Conservation (phyloP, 495 filamentous ascomycete species). For the Apiosordaria backusii region DNA sequence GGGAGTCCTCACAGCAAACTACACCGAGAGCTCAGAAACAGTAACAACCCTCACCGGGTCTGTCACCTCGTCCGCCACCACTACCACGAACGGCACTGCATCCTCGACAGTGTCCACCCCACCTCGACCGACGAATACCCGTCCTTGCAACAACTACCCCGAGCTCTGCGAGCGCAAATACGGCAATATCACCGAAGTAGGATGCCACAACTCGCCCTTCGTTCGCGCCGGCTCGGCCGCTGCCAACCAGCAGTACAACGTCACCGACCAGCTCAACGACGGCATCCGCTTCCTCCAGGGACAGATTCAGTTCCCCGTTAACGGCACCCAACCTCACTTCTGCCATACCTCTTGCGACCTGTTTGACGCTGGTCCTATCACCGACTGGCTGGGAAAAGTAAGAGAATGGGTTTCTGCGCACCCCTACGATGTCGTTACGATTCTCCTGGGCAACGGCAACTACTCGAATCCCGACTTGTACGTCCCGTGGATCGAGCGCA, state of each 20-base stretch:
- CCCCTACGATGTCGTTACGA: slow-evolving; percentile 88
- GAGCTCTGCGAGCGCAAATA: slow-evolving; percentile 80
- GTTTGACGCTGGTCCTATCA: slow-evolving; percentile 72
- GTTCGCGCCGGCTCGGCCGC: slow-evolving; percentile 64
- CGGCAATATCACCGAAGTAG: slow-evolving; percentile 85
- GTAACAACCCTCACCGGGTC: slow-evolving; percentile 45
- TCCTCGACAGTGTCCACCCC: slow-evolving; percentile 38
- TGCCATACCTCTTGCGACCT: slow-evolving; percentile 76
- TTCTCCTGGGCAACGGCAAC: slow-evolving; percentile 83
- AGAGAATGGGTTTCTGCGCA: slow-evolving; percentile 68
- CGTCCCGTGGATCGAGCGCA: slow-evolving; percentile 53
- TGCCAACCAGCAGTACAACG: slow-evolving; percentile 70
- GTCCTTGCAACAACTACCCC: slow-evolving; percentile 81
- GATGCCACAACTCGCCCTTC: slow-evolving; percentile 86
- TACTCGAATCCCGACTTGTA: slow-evolving; percentile 47
- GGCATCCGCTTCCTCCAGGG: slow-evolving; percentile 90
- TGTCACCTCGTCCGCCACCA: slow-evolving; percentile 26
- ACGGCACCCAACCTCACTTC: slow-evolving; percentile 54
- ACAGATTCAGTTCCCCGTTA: slow-evolving; percentile 56
- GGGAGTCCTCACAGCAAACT: slow-evolving; percentile 37
- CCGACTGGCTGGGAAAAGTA: slow-evolving; percentile 67
- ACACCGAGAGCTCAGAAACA: slow-evolving; percentile 37
- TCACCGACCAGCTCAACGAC: slow-evolving; percentile 75
- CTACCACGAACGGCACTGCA: slow-evolving; percentile 31
- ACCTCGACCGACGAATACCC: slow-evolving; percentile 58